phyloP scores from a whole-genome alignment of 2,329 filamentous ascomycete genomes.

The Pseudopyricularia javanii region DNA sequence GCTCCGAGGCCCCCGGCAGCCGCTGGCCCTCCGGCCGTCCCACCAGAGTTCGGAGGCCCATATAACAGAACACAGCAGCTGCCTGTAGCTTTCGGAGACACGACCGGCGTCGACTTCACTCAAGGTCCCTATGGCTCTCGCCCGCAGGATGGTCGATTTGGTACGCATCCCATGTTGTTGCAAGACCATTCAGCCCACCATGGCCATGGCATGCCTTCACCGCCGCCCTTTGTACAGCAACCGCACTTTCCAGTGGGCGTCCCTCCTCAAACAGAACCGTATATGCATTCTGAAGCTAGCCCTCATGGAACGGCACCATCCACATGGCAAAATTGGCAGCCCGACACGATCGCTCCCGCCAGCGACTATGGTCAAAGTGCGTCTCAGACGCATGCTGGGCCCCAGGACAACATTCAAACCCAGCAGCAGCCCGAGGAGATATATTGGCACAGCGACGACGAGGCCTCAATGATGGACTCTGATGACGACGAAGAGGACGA shows the following conservation, averaged over 20 bases:
- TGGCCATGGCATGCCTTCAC: not conserved
- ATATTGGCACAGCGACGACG: slow-evolving; percentile 43
- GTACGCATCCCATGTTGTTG: not conserved
- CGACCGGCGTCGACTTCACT: not conserved
- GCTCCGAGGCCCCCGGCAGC: slow-evolving; percentile 35
- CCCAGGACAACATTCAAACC: not conserved
- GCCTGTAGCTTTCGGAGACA: not conserved
- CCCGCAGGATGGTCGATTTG: not conserved
- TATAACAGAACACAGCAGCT: not conserved
- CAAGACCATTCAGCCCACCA: not conserved
- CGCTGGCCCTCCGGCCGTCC: slow-evolving; percentile 13
- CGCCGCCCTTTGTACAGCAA: not conserved
- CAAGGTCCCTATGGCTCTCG: not conserved
- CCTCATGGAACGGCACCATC: not conserved
- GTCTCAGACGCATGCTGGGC: not conserved
- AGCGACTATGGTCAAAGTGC: not conserved
- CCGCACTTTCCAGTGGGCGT: not conserved
- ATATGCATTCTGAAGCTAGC: not conserved
- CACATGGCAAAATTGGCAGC: not conserved
- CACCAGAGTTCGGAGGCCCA: not conserved
- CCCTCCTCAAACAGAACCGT: not conserved
- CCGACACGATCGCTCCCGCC: not conserved
- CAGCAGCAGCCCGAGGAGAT: slow-evolving; percentile 16
- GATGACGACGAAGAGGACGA: slow-evolving; percentile 42
- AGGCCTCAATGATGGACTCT: slow-evolving; percentile 48